Percentiles rank a stretch among this genome's conserved stretches.
These are phyloP conservation scores for Aplosporella prunicola DNA, from an alignment of 2,329 filamentous ascomycete genomes.

Conservation along the genomic window DNA sequence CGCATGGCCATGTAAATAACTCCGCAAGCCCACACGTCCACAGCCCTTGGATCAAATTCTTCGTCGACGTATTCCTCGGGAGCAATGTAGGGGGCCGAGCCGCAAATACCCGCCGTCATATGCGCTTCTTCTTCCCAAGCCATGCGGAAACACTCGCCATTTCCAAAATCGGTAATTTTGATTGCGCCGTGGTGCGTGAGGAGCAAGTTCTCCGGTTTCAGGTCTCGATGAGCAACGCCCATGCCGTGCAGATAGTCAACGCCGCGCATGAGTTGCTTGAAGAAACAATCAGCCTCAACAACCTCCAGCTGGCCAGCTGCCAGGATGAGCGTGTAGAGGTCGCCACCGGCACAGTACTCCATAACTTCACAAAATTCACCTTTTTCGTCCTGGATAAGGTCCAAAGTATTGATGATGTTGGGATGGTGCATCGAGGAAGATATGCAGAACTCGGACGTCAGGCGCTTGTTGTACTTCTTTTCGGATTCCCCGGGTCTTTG, in stretches of 20 bases:
- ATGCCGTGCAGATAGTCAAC: slow-evolving; percentile 99
- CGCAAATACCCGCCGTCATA: slow-evolving; percentile 95
- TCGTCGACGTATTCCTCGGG: slow-evolving; percentile 92
- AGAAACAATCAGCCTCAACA: slow-evolving; percentile 90
- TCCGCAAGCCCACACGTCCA: slow-evolving; percentile 96
- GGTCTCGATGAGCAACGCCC: slow-evolving; percentile 92
- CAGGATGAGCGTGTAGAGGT: slow-evolving; percentile 87
- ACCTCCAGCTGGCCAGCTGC: slow-evolving; percentile 87
- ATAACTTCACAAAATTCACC: slow-evolving; percentile 98
- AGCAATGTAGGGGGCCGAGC: slow-evolving; percentile 92
- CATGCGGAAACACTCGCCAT: slow-evolving; percentile 98
- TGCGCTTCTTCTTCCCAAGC: slow-evolving; percentile 98
- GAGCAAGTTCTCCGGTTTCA: slow-evolving; percentile 94
- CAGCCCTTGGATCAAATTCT: slow-evolving; percentile 94
- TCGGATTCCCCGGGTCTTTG: slow-evolving; percentile 87
- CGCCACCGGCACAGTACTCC: slow-evolving; percentile 96
- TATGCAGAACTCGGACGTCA: slow-evolving; percentile 97
- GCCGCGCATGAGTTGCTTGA: slow-evolving; percentile 98
- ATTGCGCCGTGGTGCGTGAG: slow-evolving; percentile 85
- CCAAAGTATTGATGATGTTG: slow-evolving; percentile 95
- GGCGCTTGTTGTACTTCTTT: slow-evolving; percentile 94
- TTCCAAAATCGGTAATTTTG: slow-evolving; percentile 98
- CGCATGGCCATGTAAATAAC: slow-evolving; percentile 99
- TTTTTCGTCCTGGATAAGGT: slow-evolving; percentile 90
- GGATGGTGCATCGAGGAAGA: slow-evolving; percentile 93